Evolutionary conservation across 306 rosid species (phyloP).

Genomic region (Lathyrus aphaca): DNA sequence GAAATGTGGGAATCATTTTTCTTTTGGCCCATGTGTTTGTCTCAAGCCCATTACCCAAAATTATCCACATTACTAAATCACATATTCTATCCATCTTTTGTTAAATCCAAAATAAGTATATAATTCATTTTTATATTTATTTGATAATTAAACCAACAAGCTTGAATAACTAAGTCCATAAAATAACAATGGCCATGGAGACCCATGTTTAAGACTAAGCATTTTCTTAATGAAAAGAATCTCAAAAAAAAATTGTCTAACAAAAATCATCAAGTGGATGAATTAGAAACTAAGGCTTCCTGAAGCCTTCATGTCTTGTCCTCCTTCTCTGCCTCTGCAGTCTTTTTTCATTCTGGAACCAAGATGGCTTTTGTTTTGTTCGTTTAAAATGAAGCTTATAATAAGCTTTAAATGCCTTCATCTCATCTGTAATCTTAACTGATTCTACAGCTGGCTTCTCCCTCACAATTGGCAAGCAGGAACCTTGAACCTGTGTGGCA

Average conservation of each 20-base stretch:
- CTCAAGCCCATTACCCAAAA: no score
- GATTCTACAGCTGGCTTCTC: slow-evolving; percentile 63
- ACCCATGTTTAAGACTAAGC: slow-evolving; percentile 15
- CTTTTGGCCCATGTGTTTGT: no score
- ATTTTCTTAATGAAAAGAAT: slow-evolving; percentile 12
- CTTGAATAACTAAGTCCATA: slow-evolving; percentile 29
- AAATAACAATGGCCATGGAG: not conserved
- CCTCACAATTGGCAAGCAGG: slow-evolving; percentile 53
- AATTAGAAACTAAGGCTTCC: not conserved
- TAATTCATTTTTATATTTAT: no score
- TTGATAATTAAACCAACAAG: slow-evolving; percentile 10
- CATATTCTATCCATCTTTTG: no score
- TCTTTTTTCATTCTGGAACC: slow-evolving; percentile 69
- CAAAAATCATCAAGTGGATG: slow-evolving; percentile 7
- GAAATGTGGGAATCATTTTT: no score
- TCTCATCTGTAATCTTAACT: slow-evolving; percentile 64
- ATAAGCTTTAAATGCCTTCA: slow-evolving; percentile 66
- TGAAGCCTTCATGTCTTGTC: slow-evolving; percentile 56
- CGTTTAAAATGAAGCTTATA: slow-evolving; percentile 67
- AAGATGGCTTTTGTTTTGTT: slow-evolving; percentile 52
- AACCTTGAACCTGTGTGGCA: slow-evolving; percentile 67
- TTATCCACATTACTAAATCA: no score
- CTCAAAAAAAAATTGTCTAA: slow-evolving; percentile 23
- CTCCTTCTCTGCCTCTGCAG: slow-evolving; percentile 77
- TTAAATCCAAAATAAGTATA: no score